Evolutionary conservation across 495 filamentous ascomycete genomes (phyloP).

Genomic region (Daldinia caldariorum): DNA sequence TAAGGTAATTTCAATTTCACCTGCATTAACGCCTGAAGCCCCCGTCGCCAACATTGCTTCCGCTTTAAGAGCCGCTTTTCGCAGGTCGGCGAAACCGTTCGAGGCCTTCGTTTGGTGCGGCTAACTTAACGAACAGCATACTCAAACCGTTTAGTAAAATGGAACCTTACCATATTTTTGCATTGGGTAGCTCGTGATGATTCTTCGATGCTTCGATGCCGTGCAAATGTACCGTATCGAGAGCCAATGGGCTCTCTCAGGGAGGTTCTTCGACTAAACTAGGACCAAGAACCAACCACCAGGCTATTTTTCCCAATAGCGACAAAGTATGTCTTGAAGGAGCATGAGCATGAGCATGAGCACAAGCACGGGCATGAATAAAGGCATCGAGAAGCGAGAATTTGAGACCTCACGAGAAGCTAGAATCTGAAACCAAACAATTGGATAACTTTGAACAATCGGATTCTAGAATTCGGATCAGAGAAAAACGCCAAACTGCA

Average conservation of each 20-base stretch:
- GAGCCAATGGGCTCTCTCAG: neutral
- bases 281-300: too few relatives aligned
- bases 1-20: neutral
- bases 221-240: neutral
- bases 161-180: neutral
- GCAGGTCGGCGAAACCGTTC: neutral
- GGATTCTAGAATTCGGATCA: conserved; percentile 27
- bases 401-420: conserved; percentile 5
- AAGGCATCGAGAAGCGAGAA: neutral
- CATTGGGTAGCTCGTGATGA: neutral
- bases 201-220: neutral
- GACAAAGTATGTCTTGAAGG: conserved; percentile 17
- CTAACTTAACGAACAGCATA: neutral
- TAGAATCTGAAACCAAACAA: conserved; percentile 19
- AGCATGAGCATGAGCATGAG: neutral
- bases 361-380: neutral
- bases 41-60: neutral
- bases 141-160: neutral
- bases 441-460: conserved; percentile 21
- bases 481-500: conserved; percentile 10
- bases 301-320: conserved; percentile 2
- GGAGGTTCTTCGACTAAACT: neutral
- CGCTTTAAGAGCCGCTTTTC: neutral
- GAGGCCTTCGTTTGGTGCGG: neutral
- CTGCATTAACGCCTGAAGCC: conserved; percentile 6